These are phyloP conservation scores for Adansonia digitata DNA, from an alignment of 345 rosid genomes.

Conservation along the genomic window DNA sequence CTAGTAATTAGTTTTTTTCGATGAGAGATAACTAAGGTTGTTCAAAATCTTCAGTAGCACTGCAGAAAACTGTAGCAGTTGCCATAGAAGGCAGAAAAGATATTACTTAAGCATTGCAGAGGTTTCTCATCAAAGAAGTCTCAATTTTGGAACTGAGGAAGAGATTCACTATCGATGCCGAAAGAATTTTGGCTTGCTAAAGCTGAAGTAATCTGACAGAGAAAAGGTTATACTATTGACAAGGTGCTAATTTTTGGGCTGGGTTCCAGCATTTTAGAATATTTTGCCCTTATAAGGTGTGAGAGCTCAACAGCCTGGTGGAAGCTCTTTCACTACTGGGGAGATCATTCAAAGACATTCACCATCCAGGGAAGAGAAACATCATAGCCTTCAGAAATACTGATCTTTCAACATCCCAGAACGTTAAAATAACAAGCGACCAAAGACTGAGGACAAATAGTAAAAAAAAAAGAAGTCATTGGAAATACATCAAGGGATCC, in stretches of 20 bases:
- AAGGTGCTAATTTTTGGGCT: neutral
- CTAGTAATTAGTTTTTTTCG: neutral
- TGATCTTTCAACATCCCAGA: neutral
- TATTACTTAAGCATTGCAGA: neutral
- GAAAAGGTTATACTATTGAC: neutral
- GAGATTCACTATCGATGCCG: neutral
- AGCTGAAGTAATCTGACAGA: neutral
- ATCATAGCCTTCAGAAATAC: neutral
- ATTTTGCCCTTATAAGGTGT: neutral
- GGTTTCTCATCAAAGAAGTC: neutral
- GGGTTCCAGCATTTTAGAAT: neutral
- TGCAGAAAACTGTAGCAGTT: neutral
- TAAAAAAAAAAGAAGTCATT: too few relatives aligned
- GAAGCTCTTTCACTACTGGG: neutral
- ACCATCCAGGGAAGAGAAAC: neutral
- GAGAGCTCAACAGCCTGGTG: neutral
- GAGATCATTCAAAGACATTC: neutral
- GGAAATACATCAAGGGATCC: neutral
- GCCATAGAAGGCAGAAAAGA: neutral
- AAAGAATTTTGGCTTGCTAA: neutral
- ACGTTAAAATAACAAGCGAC: too few relatives aligned
- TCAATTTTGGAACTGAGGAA: neutral
- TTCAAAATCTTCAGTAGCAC: neutral
- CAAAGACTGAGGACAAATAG: too few relatives aligned
- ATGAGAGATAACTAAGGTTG: neutral